phyloP scores from a whole-genome alignment of 371 early-diverging fungal genomes.

The Blakeslea trispora region DNA sequence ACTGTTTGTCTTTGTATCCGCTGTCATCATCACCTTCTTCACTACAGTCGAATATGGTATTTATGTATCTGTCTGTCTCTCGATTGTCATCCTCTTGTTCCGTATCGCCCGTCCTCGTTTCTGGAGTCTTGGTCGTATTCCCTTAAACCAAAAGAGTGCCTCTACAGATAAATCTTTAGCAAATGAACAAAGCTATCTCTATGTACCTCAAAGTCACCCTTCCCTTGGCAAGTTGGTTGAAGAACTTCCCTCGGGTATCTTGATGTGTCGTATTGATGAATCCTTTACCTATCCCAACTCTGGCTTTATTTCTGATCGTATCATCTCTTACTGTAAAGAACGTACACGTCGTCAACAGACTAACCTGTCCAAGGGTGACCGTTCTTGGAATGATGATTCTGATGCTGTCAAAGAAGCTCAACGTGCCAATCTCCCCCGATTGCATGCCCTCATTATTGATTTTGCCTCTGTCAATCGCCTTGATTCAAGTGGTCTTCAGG shows the following conservation, averaged over 20 bases:
- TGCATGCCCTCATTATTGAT: constrained; percentile 69
- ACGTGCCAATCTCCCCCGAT: constrained; percentile 40
- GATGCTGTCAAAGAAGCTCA: constrained; percentile 25
- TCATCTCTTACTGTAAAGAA: constrained; percentile 46
- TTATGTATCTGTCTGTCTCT: constrained; percentile 63
- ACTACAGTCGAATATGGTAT: constrained; percentile 75
- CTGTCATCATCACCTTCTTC: constrained; percentile 70
- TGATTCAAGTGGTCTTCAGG: constrained; percentile 69
- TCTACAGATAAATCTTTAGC: constrained; percentile 2
- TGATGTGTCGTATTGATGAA: constrained; percentile 65
- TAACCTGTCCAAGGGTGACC: constrained; percentile 37
- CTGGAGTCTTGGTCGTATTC: constrained; percentile 46
- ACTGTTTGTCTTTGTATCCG: constrained; percentile 49
- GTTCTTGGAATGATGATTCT: constrained; percentile 55
- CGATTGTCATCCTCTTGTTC: constrained; percentile 65
- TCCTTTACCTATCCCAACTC: constrained; percentile 74
- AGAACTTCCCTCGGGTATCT: constrained; percentile 56
- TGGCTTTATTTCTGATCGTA: constrained; percentile 48
- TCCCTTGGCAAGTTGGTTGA: constrained; percentile 38
- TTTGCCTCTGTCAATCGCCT: constrained; percentile 62
- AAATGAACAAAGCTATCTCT: constrained; percentile 35
- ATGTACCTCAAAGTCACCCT: constrained; percentile 46
- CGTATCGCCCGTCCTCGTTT: constrained; percentile 73
- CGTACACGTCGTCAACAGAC: constrained; percentile 33
- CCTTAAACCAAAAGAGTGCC: constrained; percentile 17